A percentile compares a stretch with the other conserved stretches of the same genome.
Evolutionary conservation across 1,284 basidiomycete genomes (phyloP).

Genomic region (Apiotrichum gracile): DNA sequence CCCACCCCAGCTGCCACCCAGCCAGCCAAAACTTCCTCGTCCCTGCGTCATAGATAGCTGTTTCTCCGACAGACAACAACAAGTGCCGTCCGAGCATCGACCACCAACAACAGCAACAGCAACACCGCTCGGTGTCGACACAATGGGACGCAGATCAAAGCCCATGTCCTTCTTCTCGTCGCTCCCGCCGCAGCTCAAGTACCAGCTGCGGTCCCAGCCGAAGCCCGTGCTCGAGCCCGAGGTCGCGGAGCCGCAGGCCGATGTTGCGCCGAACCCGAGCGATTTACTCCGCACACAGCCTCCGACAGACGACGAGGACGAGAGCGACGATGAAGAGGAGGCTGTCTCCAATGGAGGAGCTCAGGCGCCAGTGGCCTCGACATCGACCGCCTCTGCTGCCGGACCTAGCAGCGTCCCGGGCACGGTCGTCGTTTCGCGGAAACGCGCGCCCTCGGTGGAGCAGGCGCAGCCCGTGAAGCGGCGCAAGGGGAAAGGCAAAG

Average conservation of each 20-base stretch:
- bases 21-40: too few species aligned
- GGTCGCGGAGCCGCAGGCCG: too few species aligned
- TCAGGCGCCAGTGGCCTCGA: neutral
- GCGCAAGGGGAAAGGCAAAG: constrained; percentile 11
- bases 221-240: constrained; percentile 1
- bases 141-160: neutral
- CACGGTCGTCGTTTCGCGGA: neutral
- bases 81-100: neutral
- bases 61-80: neutral
- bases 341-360: neutral
- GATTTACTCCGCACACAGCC: constrained; percentile 21
- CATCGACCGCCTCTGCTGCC: neutral
- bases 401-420: neutral
- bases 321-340: neutral
- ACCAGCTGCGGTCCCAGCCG: constrained; percentile 27
- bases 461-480: neutral
- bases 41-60: neutral
- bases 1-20: too few species aligned
- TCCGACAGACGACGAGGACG: neutral
- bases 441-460: neutral
- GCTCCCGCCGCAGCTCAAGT: constrained; percentile 32
- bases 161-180: constrained; percentile 32
- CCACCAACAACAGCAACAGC: neutral
- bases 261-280: neutral
- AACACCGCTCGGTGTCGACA: neutral